Evolutionary conservation across 441 rosid genomes (phyloP), one percentile per base, ranked within the genome.

Genomic region (Gossypium trilobum): DNA sequence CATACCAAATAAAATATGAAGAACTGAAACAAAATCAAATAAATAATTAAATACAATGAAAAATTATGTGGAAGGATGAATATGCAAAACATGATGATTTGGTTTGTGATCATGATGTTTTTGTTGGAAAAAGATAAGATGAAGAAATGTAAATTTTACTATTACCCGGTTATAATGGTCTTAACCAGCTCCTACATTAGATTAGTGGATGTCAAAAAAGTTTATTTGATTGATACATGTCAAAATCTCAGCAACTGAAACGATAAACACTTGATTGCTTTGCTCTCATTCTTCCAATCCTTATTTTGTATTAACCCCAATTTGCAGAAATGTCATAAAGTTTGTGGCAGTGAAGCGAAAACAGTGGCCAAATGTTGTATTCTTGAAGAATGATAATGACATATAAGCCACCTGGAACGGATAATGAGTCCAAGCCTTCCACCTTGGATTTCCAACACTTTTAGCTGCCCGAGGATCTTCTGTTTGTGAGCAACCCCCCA

Each of bases 11-110:
- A 25, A 58, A 58, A 1, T 25, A 22, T 58, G 9, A 11, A n/a
- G 19, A n/a, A 27, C 4, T 27, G 2, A 59, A 59, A 59, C 39
- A 29, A 59, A 59, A 59, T n/a, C 65, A 59, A 59, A 14, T 29
- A 14, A 11, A 1, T 13, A 57, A 23, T 25, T 13, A 29, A 60
- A 29, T 16, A 31, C 0, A 19, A 36, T 19, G 51, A 39, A 46
- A 27, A 39, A 19, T 63, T 36, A 20, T 13, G 10, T 10, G 54
- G 54, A 64, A 39, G 33, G 33, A 64, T 20, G 54, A 64, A 60
- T n/a, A 11, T 64, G 51, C 51, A 33, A 42, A 27, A 64, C 69
- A 64, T 64, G 31, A 64, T 20, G 69, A 42, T 64, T 64, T 42
- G 17, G 31, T 64, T 42, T 39, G 22, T 60, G 11, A 58, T 58